A percentile compares a stretch with the other conserved stretches of the same genome.
These are phyloP conservation scores for Asclepias syriaca DNA, from an alignment of 257 asterid genomes.

Conservation along the genomic window DNA sequence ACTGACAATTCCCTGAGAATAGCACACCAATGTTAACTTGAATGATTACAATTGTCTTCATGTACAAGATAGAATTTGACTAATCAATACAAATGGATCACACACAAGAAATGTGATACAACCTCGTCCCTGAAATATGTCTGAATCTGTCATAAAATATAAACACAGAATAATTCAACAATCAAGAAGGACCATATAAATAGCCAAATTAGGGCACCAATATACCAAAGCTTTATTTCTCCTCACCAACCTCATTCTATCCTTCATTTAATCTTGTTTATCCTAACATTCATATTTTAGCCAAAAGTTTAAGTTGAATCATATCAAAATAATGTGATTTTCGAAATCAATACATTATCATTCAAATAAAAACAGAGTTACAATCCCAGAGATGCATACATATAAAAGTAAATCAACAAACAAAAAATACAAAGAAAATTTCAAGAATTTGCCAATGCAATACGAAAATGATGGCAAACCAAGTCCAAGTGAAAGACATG, in stretches of 20 bases:
- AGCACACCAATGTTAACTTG: background rate
- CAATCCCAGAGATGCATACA: background rate
- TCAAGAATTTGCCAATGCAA: background rate
- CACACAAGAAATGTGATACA: background rate
- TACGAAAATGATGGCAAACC: too few species aligned
- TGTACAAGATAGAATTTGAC: background rate
- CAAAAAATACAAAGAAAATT: background rate
- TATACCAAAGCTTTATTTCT: background rate
- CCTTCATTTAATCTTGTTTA: background rate
- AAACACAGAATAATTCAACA: background rate
- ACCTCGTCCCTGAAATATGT: too few species aligned
- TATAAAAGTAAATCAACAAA: background rate
- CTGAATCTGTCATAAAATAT: too few species aligned
- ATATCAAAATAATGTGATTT: background rate
- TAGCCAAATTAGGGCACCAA: background rate
- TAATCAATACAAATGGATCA: background rate
- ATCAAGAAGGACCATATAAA: background rate
- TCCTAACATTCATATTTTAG: background rate
- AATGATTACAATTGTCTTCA: slow-evolving; percentile 29
- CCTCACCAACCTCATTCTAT: background rate
- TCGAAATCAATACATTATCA: background rate
- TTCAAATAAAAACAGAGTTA: background rate
- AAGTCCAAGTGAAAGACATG: too few species aligned
- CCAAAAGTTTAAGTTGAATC: background rate
- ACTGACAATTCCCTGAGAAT: background rate